These are phyloP conservation scores for Neonectria ditissima DNA, from an alignment of 2,329 filamentous ascomycete genomes.

Conservation along the genomic window DNA sequence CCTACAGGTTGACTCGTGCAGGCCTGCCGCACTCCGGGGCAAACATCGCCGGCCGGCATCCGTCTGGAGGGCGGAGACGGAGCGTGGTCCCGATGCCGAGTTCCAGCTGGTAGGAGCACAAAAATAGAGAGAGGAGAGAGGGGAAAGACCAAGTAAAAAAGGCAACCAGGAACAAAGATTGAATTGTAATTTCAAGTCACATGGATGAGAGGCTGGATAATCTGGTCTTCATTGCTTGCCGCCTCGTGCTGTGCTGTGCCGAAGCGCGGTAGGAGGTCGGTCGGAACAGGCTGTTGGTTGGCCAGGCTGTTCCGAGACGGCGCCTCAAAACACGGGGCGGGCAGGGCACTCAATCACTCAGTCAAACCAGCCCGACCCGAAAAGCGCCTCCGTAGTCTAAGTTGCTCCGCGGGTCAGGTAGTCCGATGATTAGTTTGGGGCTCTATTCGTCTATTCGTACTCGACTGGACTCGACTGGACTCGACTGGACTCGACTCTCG, in stretches of 20 bases:
- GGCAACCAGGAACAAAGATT: background rate
- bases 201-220: background rate
- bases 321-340: background rate
- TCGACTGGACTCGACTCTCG: no score
- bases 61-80: background rate
- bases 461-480: no score
- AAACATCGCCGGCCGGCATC: constrained; percentile 11
- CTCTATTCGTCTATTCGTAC: no score
- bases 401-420: no score
- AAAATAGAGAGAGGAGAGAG: background rate
- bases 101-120: constrained; percentile 14
- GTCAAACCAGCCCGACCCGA: background rate
- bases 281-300: background rate
- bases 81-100: constrained; percentile 22
- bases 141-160: background rate
- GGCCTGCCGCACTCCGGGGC: constrained; percentile 7
- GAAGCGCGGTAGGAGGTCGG: background rate
- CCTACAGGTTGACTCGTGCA: constrained; percentile 21
- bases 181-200: background rate
- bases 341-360: background rate
- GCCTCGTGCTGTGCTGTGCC: background rate
- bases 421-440: no score
- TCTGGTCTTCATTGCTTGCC: background rate
- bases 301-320: background rate
- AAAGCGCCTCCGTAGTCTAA: background rate